Conservation (phyloP, 1,139 yeast species). For the Diutina scorzettiae region DNA sequence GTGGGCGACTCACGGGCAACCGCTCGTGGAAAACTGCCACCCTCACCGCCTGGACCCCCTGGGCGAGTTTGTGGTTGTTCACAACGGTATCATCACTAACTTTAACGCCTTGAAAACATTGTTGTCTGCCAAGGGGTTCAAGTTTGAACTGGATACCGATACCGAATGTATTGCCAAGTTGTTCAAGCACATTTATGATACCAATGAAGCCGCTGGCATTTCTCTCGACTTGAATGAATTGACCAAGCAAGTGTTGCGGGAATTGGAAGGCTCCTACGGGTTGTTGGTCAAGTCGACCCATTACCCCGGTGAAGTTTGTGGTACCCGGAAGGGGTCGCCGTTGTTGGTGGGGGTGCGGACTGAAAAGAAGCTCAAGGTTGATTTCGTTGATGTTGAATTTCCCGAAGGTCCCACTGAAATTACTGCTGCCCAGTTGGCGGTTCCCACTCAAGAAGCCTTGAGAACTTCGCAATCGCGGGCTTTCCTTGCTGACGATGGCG, state of each 20-base stretch:
- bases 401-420: constrained; percentile 33
- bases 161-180: constrained; percentile 96
- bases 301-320: constrained; percentile 93
- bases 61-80: constrained; percentile 86
- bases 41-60: constrained; percentile 84
- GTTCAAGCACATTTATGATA: constrained; percentile 81
- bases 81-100: constrained; percentile 96
- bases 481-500: constrained; percentile 80
- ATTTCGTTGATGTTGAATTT: constrained; percentile 96
- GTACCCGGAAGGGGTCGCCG: constrained; percentile 98
- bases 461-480: constrained; percentile 92
- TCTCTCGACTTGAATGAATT: constrained; percentile 81
- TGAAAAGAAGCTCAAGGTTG: constrained; percentile 88
- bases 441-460: constrained; percentile 37
- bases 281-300: constrained; percentile 82
- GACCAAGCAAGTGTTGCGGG: constrained; percentile 85
- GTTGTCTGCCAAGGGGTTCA: constrained; percentile 65
- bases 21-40: constrained; percentile 77
- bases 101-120: constrained; percentile 82
- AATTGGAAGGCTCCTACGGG: constrained; percentile 97
- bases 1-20: constrained; percentile 99
- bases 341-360: constrained; percentile 94
- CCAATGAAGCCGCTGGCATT: constrained; percentile 53
- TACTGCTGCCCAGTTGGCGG: constrained; percentile 16
- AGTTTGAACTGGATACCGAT: constrained; percentile 89